Evolutionary conservation across 768 basidiomycete genomes (phyloP).

Genomic region (Cyclocybe aegerita): DNA sequence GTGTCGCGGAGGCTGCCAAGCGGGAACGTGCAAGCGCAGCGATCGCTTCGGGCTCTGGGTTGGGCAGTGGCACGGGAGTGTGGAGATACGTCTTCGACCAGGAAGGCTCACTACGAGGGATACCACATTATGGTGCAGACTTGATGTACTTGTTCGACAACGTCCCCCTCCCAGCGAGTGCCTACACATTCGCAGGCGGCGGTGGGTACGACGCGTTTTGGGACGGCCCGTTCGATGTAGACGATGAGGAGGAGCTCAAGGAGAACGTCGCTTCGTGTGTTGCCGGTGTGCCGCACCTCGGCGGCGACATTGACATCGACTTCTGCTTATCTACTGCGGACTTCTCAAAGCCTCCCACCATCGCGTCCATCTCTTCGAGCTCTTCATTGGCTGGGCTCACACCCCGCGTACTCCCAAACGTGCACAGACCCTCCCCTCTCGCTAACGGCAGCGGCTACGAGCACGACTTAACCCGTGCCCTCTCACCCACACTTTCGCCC

Average conservation of each 20-base stretch:
- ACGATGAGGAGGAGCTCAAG: slow-evolving; percentile 28
- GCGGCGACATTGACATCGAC: neutral
- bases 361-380: no score
- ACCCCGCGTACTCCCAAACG: no score
- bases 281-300: neutral
- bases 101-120: slow-evolving; percentile 62
- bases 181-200: slow-evolving; percentile 3
- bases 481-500: no score
- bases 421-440: no score
- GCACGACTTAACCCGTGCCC: no score
- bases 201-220: slow-evolving; percentile 9
- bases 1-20: slow-evolving; percentile 51
- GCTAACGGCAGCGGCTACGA: no score
- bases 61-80: slow-evolving; percentile 49
- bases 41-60: no score
- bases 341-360: no score
- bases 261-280: neutral
- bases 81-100: slow-evolving; percentile 86
- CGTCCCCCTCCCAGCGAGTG: slow-evolving; percentile 48
- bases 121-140: slow-evolving; percentile 72
- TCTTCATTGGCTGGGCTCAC: no score
- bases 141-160: slow-evolving; percentile 81
- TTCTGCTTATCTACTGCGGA: no score
- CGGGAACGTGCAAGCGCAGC: slow-evolving; percentile 32
- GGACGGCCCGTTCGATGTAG: slow-evolving; percentile 14